Evolutionary conservation across 257 asterid species (phyloP).

Genomic region (Ehretia macrophylla): DNA sequence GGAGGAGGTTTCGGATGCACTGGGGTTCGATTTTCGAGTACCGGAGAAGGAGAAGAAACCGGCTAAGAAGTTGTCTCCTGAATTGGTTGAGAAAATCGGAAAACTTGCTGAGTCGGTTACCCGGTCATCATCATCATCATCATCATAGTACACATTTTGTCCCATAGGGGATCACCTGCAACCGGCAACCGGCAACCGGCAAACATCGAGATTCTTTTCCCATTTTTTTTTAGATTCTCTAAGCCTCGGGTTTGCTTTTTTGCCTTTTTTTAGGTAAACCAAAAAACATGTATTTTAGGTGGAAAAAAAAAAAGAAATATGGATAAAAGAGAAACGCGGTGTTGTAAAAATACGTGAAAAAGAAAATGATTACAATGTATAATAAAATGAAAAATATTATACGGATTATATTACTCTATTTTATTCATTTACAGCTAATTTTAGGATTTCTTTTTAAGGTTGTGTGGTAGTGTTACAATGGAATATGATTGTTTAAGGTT

Average conservation of each 20-base stretch:
- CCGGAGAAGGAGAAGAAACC: slow-evolving; percentile 66
- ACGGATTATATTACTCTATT: not conserved
- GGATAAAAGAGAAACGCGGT: no score
- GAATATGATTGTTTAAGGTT: not conserved
- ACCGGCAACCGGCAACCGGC: slow-evolving; percentile 29
- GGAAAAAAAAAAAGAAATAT: no score
- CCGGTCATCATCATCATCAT: slow-evolving; percentile 45
- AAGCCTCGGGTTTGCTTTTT: slow-evolving; percentile 47
- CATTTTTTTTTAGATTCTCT: slow-evolving; percentile 23
- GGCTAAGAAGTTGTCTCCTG: slow-evolving; percentile 61
- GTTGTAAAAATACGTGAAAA: slow-evolving; percentile 5
- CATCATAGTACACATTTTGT: slow-evolving; percentile 11
- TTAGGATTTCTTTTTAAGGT: not conserved
- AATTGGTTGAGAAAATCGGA: slow-evolving; percentile 61
- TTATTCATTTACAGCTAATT: slow-evolving; percentile 2
- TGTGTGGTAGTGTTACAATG: slow-evolving; percentile 12
- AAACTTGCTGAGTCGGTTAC: slow-evolving; percentile 84
- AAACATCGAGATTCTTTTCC: slow-evolving; percentile 46
- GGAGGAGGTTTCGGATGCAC: slow-evolving; percentile 83
- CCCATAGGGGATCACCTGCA: not conserved
- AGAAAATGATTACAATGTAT: not conserved
- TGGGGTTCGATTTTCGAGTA: slow-evolving; percentile 72
- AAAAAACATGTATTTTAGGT: slow-evolving; percentile 9
- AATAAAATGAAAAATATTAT: not conserved
- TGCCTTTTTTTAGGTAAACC: slow-evolving; percentile 15